phyloP scores from a whole-genome alignment of 2,329 filamentous ascomycete genomes.

The Cucurbitaria berberidis region DNA sequence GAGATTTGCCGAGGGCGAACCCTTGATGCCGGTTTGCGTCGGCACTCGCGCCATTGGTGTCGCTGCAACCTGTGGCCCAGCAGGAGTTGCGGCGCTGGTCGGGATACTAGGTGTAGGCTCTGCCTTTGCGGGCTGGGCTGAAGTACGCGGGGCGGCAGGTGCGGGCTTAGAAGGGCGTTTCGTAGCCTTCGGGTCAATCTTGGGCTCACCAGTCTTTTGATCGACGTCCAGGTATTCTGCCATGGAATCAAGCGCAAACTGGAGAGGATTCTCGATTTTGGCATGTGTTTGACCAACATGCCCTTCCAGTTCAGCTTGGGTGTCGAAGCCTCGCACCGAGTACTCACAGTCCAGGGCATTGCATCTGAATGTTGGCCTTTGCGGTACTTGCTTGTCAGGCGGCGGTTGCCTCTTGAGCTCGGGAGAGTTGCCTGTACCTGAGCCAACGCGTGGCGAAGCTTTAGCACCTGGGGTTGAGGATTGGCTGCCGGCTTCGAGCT shows the following conservation, averaged over 20 bases:
- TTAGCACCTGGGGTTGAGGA: slow-evolving; percentile 51
- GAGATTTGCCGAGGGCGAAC: slow-evolving; percentile 45
- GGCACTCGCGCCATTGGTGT: slow-evolving; percentile 48
- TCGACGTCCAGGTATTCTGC: slow-evolving; percentile 59
- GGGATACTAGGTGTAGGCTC: slow-evolving; percentile 27
- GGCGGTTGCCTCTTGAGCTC: slow-evolving; percentile 55
- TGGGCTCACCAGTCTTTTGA: slow-evolving; percentile 50
- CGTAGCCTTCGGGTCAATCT: slow-evolving; percentile 29
- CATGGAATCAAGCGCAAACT: slow-evolving; percentile 62
- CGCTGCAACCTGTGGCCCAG: slow-evolving; percentile 34
- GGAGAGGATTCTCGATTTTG: slow-evolving; percentile 60
- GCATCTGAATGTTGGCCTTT: slow-evolving; percentile 60
- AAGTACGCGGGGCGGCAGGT: slow-evolving; percentile 27
- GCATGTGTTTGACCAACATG: slow-evolving; percentile 62
- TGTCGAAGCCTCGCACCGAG: slow-evolving; percentile 61
- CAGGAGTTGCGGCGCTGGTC: slow-evolving; percentile 42
- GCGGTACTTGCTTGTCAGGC: slow-evolving; percentile 52
- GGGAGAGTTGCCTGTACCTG: slow-evolving; percentile 48
- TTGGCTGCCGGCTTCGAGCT: slow-evolving; percentile 52
- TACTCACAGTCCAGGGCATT: slow-evolving; percentile 59
- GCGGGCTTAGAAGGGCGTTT: slow-evolving; percentile 31
- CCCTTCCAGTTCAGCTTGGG: slow-evolving; percentile 60
- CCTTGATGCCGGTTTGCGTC: slow-evolving; percentile 47
- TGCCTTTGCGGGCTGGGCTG: slow-evolving; percentile 37
- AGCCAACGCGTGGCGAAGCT: slow-evolving; percentile 48